Evolutionary conservation across 2,329 filamentous ascomycete genomes (phyloP).

Genomic region (Scopulariopsis brevicaulis): DNA sequence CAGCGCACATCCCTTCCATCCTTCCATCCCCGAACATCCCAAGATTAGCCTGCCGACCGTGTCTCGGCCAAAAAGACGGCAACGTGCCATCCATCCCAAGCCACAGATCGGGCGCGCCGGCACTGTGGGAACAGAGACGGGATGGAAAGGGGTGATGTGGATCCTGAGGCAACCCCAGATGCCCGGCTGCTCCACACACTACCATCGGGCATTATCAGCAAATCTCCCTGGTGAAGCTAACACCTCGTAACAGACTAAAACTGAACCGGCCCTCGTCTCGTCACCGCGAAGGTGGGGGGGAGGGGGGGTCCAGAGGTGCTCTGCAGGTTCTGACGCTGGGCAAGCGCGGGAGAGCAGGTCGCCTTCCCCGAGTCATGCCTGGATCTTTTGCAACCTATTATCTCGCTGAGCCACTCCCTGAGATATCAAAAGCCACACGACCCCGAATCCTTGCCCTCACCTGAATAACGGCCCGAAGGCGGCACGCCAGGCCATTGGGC

Average conservation of each 20-base stretch:
- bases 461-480: conserved; percentile 4
- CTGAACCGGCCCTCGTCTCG: not conserved
- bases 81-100: not conserved
- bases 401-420: not conserved
- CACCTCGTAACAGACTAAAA: not conserved
- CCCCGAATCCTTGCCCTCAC: conserved; percentile 1
- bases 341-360: not conserved
- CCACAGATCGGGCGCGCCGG: not conserved
- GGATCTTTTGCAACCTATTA: not conserved
- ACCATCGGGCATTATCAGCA: not conserved
- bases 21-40: not conserved
- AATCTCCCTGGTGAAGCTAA: not conserved
- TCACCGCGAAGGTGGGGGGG: not conserved
- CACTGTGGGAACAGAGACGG: not conserved
- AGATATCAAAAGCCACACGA: not conserved
- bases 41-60: not conserved
- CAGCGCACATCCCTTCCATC: not conserved
- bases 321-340: not conserved
- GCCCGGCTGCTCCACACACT: not conserved
- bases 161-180: not conserved
- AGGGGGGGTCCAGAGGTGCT: too few relatives aligned
- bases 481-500: not conserved
- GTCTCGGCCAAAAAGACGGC: not conserved
- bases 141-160: not conserved
- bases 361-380: not conserved